Evolutionary conservation across 169 alveolate species (phyloP).

Genomic region (Plasmodium coatneyi): DNA sequence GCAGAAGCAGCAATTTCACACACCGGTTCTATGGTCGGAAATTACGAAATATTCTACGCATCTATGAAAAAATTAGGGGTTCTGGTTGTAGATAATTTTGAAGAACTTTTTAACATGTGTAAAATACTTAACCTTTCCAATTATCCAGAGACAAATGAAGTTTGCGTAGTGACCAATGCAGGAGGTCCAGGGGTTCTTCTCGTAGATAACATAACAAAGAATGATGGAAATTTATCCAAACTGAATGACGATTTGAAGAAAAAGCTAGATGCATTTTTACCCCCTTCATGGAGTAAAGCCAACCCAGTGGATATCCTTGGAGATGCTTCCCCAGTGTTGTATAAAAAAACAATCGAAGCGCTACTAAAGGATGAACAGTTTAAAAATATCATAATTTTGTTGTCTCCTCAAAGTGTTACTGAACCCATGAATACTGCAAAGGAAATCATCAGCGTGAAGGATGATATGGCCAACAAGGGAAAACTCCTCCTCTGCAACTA

Average conservation of each 20-base stretch:
- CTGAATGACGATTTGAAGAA: conserved; percentile 73
- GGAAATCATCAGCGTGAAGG: conserved; percentile 42
- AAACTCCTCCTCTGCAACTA: conserved; percentile 59
- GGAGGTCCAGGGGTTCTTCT: conserved; percentile 89
- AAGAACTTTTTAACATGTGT: conserved; percentile 83
- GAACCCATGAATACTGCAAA: conserved; percentile 63
- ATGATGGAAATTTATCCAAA: conserved; percentile 78
- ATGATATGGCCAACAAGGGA: not conserved
- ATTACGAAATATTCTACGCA: conserved; percentile 83
- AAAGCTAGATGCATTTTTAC: conserved; percentile 77
- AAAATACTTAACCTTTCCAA: conserved; percentile 75
- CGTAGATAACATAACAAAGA: conserved; percentile 80
- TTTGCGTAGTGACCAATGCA: conserved; percentile 85
- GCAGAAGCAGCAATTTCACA: conserved; percentile 87
- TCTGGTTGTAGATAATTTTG: conserved; percentile 81
- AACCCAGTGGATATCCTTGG: conserved; percentile 90
- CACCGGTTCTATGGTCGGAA: conserved; percentile 88
- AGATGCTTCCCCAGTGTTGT: conserved; percentile 85
- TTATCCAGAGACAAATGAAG: conserved; percentile 80
- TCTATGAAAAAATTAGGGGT: conserved; percentile 85
- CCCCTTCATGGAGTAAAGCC: conserved; percentile 84
- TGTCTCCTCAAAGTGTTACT: conserved; percentile 85
- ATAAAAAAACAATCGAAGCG: conserved; percentile 81
- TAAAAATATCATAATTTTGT: conserved; percentile 80
- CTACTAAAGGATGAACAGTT: conserved; percentile 78